Evolutionary conservation across 192 early-diverging fungal species (phyloP).

Genomic region (Backusella liffmaniae): DNA sequence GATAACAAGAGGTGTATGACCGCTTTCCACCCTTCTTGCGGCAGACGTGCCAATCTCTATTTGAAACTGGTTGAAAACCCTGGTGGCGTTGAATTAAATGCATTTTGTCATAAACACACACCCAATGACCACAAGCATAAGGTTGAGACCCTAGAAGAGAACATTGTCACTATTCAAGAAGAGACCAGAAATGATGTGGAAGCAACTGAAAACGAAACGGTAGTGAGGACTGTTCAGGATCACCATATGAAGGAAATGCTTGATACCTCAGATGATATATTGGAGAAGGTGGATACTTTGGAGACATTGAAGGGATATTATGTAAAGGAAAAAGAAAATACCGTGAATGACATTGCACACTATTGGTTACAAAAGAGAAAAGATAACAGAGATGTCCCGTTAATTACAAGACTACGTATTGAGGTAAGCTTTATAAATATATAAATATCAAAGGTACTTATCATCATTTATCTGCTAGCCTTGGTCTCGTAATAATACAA

Average conservation of each 20-base stretch:
- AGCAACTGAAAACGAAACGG: slow-evolving; percentile 41
- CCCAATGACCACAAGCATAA: slow-evolving; percentile 59
- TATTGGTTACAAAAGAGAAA: slow-evolving; percentile 97
- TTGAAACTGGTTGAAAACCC: slow-evolving; percentile 74
- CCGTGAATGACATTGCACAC: slow-evolving; percentile 66
- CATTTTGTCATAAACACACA: slow-evolving; percentile 89
- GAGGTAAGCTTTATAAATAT: slow-evolving; percentile 54
- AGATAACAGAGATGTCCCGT: slow-evolving; percentile 82
- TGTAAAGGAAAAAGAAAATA: slow-evolving; percentile 45
- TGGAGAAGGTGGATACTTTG: slow-evolving; percentile 41
- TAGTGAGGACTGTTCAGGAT: slow-evolving; percentile 53
- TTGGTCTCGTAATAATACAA: slow-evolving; percentile 72
- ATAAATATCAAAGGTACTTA: too few species aligned
- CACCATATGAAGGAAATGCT: slow-evolving; percentile 61
- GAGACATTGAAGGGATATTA: slow-evolving; percentile 13
- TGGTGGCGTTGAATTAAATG: slow-evolving; percentile 63
- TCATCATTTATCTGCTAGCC: slow-evolving; percentile 47
- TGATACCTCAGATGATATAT: slow-evolving; percentile 66
- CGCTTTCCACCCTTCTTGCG: slow-evolving; percentile 94
- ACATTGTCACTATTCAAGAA: not conserved
- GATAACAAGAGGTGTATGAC: slow-evolving; percentile 81
- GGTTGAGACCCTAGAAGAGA: not conserved
- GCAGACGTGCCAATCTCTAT: slow-evolving; percentile 77
- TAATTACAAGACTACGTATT: slow-evolving; percentile 92
- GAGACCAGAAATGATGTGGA: not conserved